Conservation (phyloP, 2,329 filamentous ascomycete genomes). For the Blastomyces silverae region DNA sequence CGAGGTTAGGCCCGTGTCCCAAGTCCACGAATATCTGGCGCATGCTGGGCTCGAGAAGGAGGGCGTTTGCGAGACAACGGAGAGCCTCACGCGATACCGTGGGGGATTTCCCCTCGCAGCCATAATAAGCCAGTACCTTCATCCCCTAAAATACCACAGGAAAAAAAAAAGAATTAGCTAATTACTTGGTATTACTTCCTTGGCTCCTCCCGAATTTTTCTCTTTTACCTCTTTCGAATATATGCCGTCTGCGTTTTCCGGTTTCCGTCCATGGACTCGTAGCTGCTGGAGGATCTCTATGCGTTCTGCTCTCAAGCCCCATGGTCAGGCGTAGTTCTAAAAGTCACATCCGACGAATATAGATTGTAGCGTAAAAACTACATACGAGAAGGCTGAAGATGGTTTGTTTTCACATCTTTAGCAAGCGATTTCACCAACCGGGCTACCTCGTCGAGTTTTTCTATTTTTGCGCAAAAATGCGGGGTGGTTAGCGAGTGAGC, state of each 20-base stretch:
- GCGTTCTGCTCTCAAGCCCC: slow-evolving; percentile 26
- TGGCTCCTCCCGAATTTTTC: slow-evolving; percentile 20
- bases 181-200: neutral
- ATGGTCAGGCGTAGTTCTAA: neutral
- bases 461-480: slow-evolving; percentile 34
- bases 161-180: neutral
- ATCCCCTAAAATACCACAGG: slow-evolving; percentile 55
- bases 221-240: slow-evolving; percentile 65
- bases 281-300: slow-evolving; percentile 52
- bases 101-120: slow-evolving; percentile 59
- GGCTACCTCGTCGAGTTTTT: slow-evolving; percentile 62
- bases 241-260: slow-evolving; percentile 67
- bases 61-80: slow-evolving; percentile 75
- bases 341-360: neutral
- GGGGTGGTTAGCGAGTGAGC: neutral
- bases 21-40: slow-evolving; percentile 68
- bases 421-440: slow-evolving; percentile 57
- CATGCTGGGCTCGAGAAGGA: slow-evolving; percentile 62
- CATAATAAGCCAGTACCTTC: slow-evolving; percentile 62
- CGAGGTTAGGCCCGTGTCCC: slow-evolving; percentile 60
- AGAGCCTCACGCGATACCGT: slow-evolving; percentile 67
- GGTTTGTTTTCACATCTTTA: slow-evolving; percentile 55
- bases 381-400: slow-evolving; percentile 56
- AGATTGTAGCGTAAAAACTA: slow-evolving; percentile 15
- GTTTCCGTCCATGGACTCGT: slow-evolving; percentile 70